These are phyloP conservation scores for Kalmusia sp. DNA, from an alignment of 2,329 filamentous ascomycete genomes.

Conservation along the genomic window DNA sequence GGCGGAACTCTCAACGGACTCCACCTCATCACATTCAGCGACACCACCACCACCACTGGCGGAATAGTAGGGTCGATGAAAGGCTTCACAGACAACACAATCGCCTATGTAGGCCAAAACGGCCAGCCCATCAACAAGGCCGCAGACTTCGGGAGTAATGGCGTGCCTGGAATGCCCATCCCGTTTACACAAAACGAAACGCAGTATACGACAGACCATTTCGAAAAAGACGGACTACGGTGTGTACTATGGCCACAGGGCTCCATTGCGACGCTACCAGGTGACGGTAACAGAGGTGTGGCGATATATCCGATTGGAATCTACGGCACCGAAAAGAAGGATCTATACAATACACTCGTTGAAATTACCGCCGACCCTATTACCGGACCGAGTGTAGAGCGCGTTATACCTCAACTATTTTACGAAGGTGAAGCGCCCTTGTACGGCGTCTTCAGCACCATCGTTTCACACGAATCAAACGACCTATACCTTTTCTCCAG, in stretches of 20 bases:
- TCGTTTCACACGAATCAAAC: not conserved
- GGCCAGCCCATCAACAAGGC: not conserved
- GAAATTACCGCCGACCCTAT: not conserved
- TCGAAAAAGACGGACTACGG: not conserved
- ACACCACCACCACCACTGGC: not conserved
- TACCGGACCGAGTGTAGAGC: not conserved
- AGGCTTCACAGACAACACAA: not conserved
- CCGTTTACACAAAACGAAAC: not conserved
- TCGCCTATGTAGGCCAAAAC: not conserved
- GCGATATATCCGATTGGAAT: not conserved
- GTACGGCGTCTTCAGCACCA: not conserved
- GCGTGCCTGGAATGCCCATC: not conserved
- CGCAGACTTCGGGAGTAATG: not conserved
- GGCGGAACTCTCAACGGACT: not conserved
- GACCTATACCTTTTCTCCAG: not conserved
- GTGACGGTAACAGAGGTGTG: not conserved
- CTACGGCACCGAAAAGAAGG: not conserved
- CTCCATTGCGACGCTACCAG: not conserved
- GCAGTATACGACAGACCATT: not conserved
- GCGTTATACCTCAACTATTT: not conserved
- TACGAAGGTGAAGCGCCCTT: not conserved
- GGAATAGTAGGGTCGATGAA: not conserved
- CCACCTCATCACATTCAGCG: not conserved
- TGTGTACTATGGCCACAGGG: not conserved
- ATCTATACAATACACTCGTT: not conserved